A percentile compares a stretch with the other conserved stretches of the same genome.
Conservation (phyloP, 2,329 filamentous ascomycete genomes). For the Hypocreales sp. region DNA sequence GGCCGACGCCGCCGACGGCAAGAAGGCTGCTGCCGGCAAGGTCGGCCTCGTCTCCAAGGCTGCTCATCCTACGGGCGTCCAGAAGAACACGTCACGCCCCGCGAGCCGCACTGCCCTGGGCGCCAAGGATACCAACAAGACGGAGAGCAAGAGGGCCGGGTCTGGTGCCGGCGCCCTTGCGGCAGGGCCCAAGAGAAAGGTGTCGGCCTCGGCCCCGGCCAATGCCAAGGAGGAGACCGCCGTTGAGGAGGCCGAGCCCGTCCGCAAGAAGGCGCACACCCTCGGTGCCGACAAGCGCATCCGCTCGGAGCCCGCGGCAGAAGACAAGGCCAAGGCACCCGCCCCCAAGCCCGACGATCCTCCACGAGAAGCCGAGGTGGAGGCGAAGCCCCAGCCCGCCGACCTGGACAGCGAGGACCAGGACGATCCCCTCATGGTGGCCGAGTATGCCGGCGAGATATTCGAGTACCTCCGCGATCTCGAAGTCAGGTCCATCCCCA, state of each 20-base stretch:
- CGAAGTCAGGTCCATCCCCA: constrained; percentile 65
- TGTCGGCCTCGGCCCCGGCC: constrained; percentile 32
- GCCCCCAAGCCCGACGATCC: constrained; percentile 10
- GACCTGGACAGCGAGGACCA: constrained; percentile 76
- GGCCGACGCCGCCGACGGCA: constrained; percentile 52
- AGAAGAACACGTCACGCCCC: constrained; percentile 47
- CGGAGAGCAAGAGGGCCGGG: constrained; percentile 55
- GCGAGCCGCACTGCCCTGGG: constrained; percentile 47
- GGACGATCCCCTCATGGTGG: constrained; percentile 93
- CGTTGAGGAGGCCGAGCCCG: constrained; percentile 46
- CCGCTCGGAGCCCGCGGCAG: constrained; percentile 10
- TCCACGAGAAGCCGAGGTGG: constrained; percentile 12
- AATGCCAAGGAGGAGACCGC: constrained; percentile 39
- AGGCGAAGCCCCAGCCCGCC: constrained; percentile 24
- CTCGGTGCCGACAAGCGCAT: constrained; percentile 34
- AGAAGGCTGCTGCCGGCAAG: constrained; percentile 55
- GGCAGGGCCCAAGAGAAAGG: constrained; percentile 53
- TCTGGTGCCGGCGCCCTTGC: constrained; percentile 56
- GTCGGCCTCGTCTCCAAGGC: constrained; percentile 63
- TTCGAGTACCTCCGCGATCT: constrained; percentile 89
- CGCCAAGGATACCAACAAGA: constrained; percentile 51
- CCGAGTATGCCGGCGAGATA: constrained; percentile 93
- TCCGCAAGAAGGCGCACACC: constrained; percentile 47
- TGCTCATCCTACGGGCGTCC: constrained; percentile 64
- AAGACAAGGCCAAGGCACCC: constrained; percentile 9